phyloP scores from a whole-genome alignment of 2,329 filamentous ascomycete species.

The Ambrosiella xylebori region DNA sequence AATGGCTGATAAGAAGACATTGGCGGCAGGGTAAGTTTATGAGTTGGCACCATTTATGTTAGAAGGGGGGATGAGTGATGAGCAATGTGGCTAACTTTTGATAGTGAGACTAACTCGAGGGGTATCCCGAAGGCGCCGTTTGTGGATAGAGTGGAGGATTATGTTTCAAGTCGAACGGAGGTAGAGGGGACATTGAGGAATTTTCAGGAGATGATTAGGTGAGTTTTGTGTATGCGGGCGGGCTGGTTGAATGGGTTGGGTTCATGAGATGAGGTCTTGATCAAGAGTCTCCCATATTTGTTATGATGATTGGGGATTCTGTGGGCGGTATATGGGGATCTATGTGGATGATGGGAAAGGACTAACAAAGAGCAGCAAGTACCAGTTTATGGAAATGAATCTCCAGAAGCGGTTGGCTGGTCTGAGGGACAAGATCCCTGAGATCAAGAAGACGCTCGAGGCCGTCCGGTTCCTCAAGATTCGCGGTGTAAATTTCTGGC shows the following conservation, averaged over 20 bases:
- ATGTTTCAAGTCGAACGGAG: constrained; percentile 59
- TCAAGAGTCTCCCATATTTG: no score
- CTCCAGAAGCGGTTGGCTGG: constrained; percentile 67
- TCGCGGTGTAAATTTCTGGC: constrained; percentile 38
- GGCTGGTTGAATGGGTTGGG: not conserved
- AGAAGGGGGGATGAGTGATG: not conserved
- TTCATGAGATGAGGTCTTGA: no score
- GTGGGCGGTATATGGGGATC: not conserved
- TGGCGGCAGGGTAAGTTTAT: constrained; percentile 10
- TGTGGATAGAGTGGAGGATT: constrained; percentile 78
- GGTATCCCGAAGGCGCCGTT: constrained; percentile 74
- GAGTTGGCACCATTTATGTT: not conserved
- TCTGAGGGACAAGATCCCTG: constrained; percentile 85
- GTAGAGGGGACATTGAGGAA: constrained; percentile 66
- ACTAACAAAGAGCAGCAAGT: constrained; percentile 49
- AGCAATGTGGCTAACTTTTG: not conserved
- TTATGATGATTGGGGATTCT: constrained; percentile 62
- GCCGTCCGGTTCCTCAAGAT: constrained; percentile 73
- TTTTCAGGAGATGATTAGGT: constrained; percentile 92
- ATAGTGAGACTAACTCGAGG: constrained; percentile 52
- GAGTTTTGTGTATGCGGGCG: constrained; percentile 21
- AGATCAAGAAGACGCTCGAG: constrained; percentile 90
- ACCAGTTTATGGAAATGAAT: constrained; percentile 98
- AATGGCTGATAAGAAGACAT: constrained; percentile 10
- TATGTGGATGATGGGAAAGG: not conserved